Base-by-base conservation (phyloP, 768 basidiomycete species). In the Trametes sanguinea region DNA sequence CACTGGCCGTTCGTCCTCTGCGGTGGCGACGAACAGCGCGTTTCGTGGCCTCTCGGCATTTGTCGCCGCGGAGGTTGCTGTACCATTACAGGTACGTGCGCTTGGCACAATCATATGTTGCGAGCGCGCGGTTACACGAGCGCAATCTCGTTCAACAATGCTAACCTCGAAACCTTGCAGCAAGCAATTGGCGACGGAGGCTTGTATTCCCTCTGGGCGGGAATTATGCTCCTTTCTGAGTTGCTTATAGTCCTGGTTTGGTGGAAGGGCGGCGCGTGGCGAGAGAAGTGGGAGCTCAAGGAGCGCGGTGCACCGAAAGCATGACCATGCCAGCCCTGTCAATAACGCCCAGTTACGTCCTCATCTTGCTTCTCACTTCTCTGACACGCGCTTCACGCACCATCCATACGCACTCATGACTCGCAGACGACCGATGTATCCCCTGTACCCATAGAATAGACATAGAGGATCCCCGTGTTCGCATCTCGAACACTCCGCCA, bases 101-200 rank as follows among this genome's bases (percentile, higher is more conserved):
- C 10, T 56, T 16, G 27, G 35, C 44, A 42, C 4, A 10, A 30
- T 22, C 22, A 22, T 22, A 22, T 22, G 22, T 22, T 22, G 22
- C 22, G 22, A 22, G 22, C 22, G 22, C 22, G 22, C 22, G 22
- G 22, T 22, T 22, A 22, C 22, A 22, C 22, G 22, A 22, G 22
- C 22, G 22, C 22, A 22, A 22, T 6, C 29, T n/a, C 29, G 3
- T 30, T 2, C 27, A 8, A 50, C 14, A 5, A 0, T n/a, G 14
- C 27, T 16, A 5, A 1, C 30, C 17, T 32, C 48, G 7, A 14
- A 9, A 32, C 30, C 29, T 17, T 50, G 13, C 27, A 91, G 81
- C 80, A 86, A 58, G 77, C 81, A 1, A 77, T 92, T 33, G 93
- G 92, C 0, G 92, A 94, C 68, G 92, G 92, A 70, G 80, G 91